Conservation (phyloP, 768 basidiomycete genomes). For the Leucocoprinus sp. region DNA sequence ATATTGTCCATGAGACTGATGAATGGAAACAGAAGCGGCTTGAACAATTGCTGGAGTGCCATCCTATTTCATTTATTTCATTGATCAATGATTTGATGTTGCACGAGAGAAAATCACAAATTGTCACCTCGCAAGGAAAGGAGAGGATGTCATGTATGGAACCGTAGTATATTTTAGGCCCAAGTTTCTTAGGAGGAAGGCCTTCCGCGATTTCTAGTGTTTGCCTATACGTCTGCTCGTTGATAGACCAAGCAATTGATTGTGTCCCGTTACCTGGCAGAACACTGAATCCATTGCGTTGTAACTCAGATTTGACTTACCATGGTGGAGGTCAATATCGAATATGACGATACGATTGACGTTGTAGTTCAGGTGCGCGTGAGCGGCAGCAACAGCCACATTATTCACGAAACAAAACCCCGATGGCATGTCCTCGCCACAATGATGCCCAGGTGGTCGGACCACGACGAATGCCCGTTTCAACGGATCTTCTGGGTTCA, state of each 20-base stretch:
- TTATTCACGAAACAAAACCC: slow-evolving; percentile 98
- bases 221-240: slow-evolving; percentile 75
- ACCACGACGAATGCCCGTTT: slow-evolving; percentile 73
- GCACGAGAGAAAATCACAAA: slow-evolving; percentile 7
- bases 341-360: slow-evolving; percentile 78
- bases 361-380: slow-evolving; percentile 76
- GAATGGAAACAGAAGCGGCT: slow-evolving; percentile 77
- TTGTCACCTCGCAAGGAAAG: slow-evolving; percentile 86
- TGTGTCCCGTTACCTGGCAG: slow-evolving; percentile 89
- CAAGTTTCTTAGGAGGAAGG: slow-evolving; percentile 15
- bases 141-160: slow-evolving; percentile 92
- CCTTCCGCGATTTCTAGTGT: slow-evolving; percentile 48
- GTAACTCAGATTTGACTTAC: too few relatives aligned
- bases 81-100: not conserved
- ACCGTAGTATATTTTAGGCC: slow-evolving; percentile 72
- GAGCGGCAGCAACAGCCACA: slow-evolving; percentile 81
- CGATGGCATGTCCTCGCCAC: slow-evolving; percentile 80
- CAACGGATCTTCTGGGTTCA: slow-evolving; percentile 17
- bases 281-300: not conserved
- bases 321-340: slow-evolving; percentile 91
- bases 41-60: slow-evolving; percentile 72
- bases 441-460: slow-evolving; percentile 91
- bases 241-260: slow-evolving; percentile 84
- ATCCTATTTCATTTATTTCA: slow-evolving; percentile 46
- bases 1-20: slow-evolving; percentile 78